Conservation (phyloP, 768 basidiomycete genomes). For the Coprinopsis strossmayeri region DNA sequence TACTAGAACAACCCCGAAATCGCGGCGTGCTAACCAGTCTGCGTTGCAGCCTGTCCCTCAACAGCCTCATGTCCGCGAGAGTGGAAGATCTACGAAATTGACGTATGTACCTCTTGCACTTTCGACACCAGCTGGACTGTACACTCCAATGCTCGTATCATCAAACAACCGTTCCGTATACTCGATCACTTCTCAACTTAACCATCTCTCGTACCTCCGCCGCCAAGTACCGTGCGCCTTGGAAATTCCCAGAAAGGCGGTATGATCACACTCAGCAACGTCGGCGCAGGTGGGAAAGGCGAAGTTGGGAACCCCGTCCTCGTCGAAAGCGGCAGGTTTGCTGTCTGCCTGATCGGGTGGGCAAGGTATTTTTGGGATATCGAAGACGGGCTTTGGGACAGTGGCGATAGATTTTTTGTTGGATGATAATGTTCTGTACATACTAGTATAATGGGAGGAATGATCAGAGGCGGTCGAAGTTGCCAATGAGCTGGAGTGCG, state of each 20-base stretch:
- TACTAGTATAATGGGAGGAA: background rate
- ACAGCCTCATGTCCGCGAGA: slow-evolving; percentile 37
- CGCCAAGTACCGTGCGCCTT: slow-evolving; percentile 62
- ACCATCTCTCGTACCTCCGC: slow-evolving; percentile 56
- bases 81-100: slow-evolving; percentile 54
- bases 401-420: background rate
- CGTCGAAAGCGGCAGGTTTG: slow-evolving; percentile 77
- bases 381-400: slow-evolving; percentile 24
- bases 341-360: slow-evolving; percentile 76
- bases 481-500: slow-evolving; percentile 73
- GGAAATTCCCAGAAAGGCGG: slow-evolving; percentile 76
- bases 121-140: slow-evolving; percentile 76
- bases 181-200: slow-evolving; percentile 52
- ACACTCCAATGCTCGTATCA: slow-evolving; percentile 57
- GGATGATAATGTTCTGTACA: background rate
- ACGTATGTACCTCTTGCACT: slow-evolving; percentile 77
- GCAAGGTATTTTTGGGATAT: slow-evolving; percentile 78
- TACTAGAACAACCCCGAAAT: background rate
- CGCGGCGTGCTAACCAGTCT: slow-evolving; percentile 30
- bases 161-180: slow-evolving; percentile 47
- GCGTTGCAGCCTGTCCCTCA: slow-evolving; percentile 31
- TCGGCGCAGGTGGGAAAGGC: slow-evolving; percentile 74
- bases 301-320: slow-evolving; percentile 69
- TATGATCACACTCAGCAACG: slow-evolving; percentile 75
- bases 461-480: slow-evolving; percentile 23